These are phyloP conservation scores for Psidium guajava DNA, from an alignment of 345 rosid genomes.

Conservation along the genomic window DNA sequence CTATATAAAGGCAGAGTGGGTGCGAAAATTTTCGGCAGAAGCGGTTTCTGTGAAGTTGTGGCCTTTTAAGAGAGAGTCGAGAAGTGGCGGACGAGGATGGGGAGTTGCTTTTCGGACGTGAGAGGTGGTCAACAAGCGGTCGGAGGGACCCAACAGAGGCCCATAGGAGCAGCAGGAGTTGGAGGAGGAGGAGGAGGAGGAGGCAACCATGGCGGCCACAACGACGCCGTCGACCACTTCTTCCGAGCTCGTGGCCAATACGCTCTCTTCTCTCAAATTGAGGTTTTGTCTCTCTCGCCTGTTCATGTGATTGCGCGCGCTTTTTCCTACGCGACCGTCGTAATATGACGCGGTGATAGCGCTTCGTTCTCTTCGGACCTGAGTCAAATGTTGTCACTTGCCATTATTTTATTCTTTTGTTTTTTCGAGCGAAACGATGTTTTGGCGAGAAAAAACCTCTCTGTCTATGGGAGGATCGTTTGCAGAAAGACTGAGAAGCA, in stretches of 20 bases:
- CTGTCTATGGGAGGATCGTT: neutral
- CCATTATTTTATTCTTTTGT: neutral
- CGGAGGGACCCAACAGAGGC: conserved; percentile 40
- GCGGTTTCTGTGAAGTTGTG: neutral
- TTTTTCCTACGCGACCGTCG: neutral
- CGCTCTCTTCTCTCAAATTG: conserved; percentile 49
- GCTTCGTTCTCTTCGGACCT: neutral
- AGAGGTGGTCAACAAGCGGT: conserved; percentile 65
- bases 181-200: neutral
- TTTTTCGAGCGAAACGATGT: neutral
- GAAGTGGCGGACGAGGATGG: conserved; percentile 26
- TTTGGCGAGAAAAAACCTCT: neutral
- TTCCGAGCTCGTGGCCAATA: conserved; percentile 42
- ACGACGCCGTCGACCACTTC: conserved; percentile 72
- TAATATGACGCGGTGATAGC: neutral
- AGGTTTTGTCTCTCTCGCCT: conserved; percentile 28
- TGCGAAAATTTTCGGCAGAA: neutral
- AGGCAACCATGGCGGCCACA: conserved; percentile 15
- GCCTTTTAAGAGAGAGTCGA: accelerated
- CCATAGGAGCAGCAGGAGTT: neutral
- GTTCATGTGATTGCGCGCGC: neutral
- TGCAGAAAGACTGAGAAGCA: neutral
- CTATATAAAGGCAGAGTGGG: neutral
- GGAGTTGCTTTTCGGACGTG: conserved; percentile 48
- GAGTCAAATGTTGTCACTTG: neutral